These are phyloP conservation scores for Prunus kanzakura DNA, from an alignment of 306 rosid genomes.

Conservation along the genomic window DNA sequence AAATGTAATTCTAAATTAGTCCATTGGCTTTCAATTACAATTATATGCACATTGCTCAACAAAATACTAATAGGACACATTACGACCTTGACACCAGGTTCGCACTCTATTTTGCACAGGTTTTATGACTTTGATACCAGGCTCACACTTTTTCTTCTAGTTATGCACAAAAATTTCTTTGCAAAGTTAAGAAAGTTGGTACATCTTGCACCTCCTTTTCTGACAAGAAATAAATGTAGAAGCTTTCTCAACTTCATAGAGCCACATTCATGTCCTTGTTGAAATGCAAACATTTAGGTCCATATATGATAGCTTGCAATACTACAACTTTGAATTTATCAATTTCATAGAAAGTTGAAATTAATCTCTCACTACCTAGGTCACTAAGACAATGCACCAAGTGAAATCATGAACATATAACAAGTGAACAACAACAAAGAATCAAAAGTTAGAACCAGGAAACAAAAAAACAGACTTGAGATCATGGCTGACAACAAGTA, in stretches of 20 bases:
- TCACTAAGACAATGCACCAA: background rate
- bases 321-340: background rate
- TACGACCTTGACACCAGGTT: background rate
- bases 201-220: background rate
- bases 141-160: background rate
- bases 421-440: slow-evolving; percentile 16
- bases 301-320: background rate
- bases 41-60: background rate
- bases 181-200: background rate
- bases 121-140: background rate
- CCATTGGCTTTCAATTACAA: background rate
- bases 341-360: background rate
- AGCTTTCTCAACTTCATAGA: background rate
- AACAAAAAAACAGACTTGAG: slow-evolving; percentile 51
- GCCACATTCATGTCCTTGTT: background rate
- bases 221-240: background rate
- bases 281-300: background rate
- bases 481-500: slow-evolving; percentile 90
- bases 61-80: background rate
- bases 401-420: background rate
- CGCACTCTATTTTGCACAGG: background rate
- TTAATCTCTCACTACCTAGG: background rate
- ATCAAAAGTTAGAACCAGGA: slow-evolving; percentile 8
- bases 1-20: background rate
- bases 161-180: background rate